Evolutionary conservation across 257 asterid species (phyloP), one percentile per base, ranked within the genome.

Genomic region (Leptodermis oblonga): DNA sequence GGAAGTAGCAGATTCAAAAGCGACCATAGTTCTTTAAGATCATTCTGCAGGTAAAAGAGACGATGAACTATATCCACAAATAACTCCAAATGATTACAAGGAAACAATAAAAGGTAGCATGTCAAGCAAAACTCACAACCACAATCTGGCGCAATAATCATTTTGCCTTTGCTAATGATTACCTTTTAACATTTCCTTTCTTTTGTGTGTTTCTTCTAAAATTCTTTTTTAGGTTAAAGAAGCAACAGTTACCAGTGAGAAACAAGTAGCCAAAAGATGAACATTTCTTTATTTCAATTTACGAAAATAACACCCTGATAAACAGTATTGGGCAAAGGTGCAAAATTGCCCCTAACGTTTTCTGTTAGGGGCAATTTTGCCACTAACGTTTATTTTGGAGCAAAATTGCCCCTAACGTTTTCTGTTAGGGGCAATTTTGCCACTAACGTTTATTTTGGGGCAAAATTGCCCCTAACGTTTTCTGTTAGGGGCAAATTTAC

Each of bases 1-100:
- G 99, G 99, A 71, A 94, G 98, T 34, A 94, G 83, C 61, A 94
- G 92, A 83, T 94, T 94, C 69, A 94, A 76, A 80, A 94, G 96
- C 62, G 99, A 94, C 99, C 99, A 94, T 39, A 94, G 96, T 76
- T 94, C 99, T 79, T 94, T 94, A 71, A 94, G 97, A 81, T 94
- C 99, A 45, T 94, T 94, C 99, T 94, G 93, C 92, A 83, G 73
- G 74, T 45, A 70, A 79, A 65, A 31, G 66, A 39, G 20, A 73
- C 42, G 55, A 17, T 70, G 65, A 73, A 25, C 46, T 42, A 36
- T 34, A 33, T 33, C 33, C 30, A 62, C 68, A 51, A 25, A 20
- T 31, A 58, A 55, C 42, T 54, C 59, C 28, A 31, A 56, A 55
- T 15, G 65, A 39, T n/a, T n/a, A n/a, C n/a, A 22, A 54, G 18